Evolutionary conservation across 1,139 yeast genomes (phyloP), one percentile per base, ranked within the genome.

Genomic region (Sugiyamaella xylanicola): DNA sequence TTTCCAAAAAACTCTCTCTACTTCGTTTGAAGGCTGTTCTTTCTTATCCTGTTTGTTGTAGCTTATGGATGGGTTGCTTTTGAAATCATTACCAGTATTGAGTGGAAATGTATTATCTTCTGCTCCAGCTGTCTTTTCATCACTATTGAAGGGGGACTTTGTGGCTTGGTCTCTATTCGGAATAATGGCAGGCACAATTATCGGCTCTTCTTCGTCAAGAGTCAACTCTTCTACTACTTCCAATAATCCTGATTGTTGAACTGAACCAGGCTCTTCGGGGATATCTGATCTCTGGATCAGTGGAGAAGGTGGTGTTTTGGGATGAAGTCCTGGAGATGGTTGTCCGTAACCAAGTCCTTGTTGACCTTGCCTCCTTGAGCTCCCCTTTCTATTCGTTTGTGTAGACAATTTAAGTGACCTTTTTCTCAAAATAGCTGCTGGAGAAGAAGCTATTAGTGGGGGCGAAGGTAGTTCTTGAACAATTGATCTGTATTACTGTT

Each of bases 401-500:
- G 35, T 35, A 13, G 50, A 46, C 50, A 46, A 46, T 32, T 36
- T 46, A 21, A 32, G 29, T 48, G 52, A 29, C 19, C 20, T 27
- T 16, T 48, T 40, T 29, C 52, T 29, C 20, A 48, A 20, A 48
- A 40, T 40, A 39, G 51, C 51, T 39, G 51, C 51, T 29, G 52
- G 47, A 39, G 52, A 48, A 21, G 40, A 48, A 39, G 52, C 52
- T 27, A 48, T 19, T 32, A 48, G 39, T 21, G 52, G 52, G 13
- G 52, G 52, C n/a, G 52, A 48, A 19, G 52, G 52, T 5, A 48
- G 35, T 29, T 48, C 47, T 35, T 48, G 46, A 40, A 48, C 46
- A 17, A 48, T 25, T 27, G 51, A 22, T 39, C 51, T 48, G 27
- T 16, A 17, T 13, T 4, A 32, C 13, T 16, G 40, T 15, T 15